A percentile compares a stretch with the other conserved stretches of the same genome.
Conservation (phyloP, 2,329 filamentous ascomycete species). For the Calonectria crousiana region DNA sequence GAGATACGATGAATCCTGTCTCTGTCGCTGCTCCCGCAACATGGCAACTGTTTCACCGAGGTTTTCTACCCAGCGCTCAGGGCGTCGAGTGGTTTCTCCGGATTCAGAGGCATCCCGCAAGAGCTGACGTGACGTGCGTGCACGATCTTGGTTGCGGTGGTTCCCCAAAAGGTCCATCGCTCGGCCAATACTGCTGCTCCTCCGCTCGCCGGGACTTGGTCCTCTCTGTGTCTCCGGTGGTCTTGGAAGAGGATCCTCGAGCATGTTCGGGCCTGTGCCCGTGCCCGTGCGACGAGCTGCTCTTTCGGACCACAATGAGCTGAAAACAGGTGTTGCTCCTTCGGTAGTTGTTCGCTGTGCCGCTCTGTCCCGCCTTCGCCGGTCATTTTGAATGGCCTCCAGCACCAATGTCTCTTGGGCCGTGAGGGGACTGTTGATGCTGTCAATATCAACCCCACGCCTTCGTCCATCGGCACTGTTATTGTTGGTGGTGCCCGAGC, state of each 20-base stretch:
- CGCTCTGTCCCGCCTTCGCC: conserved; percentile 62
- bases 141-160: conserved; percentile 52
- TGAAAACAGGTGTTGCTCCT: conserved; percentile 23
- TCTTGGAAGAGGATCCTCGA: conserved; percentile 28
- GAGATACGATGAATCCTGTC: conserved; percentile 52
- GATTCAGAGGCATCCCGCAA: conserved; percentile 45
- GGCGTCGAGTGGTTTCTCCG: conserved; percentile 35
- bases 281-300: conserved; percentile 30
- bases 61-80: conserved; percentile 50
- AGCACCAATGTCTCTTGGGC: conserved; percentile 68
- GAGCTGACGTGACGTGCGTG: conserved; percentile 49
- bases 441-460: conserved; percentile 51
- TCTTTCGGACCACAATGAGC: conserved; percentile 30
- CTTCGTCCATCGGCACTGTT: conserved; percentile 42
- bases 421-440: conserved; percentile 64
- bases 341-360: conserved; percentile 40
- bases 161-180: conserved; percentile 54
- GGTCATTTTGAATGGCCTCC: conserved; percentile 67
- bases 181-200: conserved; percentile 52
- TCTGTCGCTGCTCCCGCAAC: conserved; percentile 51
- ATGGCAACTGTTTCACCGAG: conserved; percentile 52
- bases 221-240: conserved; percentile 29
- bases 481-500: conserved; percentile 16
- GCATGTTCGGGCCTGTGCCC: conserved; percentile 23
- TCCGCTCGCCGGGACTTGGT: conserved; percentile 45